Base-by-base conservation (phyloP, 2,329 filamentous ascomycete genomes). In the Fusarium anthophilum region DNA sequence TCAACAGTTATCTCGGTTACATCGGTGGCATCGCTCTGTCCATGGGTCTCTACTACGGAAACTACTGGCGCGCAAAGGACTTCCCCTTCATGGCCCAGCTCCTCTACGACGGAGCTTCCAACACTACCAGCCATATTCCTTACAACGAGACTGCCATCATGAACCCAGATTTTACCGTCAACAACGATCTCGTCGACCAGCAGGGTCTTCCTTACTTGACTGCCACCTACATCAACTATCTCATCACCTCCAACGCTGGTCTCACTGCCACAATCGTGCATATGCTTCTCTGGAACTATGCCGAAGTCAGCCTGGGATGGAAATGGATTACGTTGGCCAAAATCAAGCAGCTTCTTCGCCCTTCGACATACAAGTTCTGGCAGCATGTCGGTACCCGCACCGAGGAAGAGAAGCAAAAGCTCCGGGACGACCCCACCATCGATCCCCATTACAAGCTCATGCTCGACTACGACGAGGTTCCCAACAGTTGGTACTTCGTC, bases 1-100 rank as follows among this genome's bases (percentile, higher is more conserved):
- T 81, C 37, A 87, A 85, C 77, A 79, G 77, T 6, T 74, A 81
- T 26, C 78, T 84, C 44, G 84, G 85, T 4, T 83, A 83, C 58
- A 10, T 83, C 2, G 69, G 78, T 1, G 83, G 83, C 60, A 80
- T 84, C 30, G 53, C 80, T 5, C 66, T 86, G 4, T 84, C 81
- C 41, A 76, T 81, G 54, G 81, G 79, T 1, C 60, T 74, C 12
- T 74, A 74, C 43, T 74, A 74, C 20, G 22, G 70, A 8, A 73
- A 74, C 14, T n/a, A 50, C 7, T 74, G 72, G 72, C 44, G 67
- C 37, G 72, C 72, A 4, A 38, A 62, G 17, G 70, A 73, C 24
- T 74, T 74, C 18, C 72, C 72, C 6, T 74, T 74, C 63, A 60
- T 73, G 48, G 63, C 72, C 1, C 70, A 73, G 62, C 67, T 73